Conservation (phyloP, 768 basidiomycete genomes). For the Udeniomyces megalosporus region DNA sequence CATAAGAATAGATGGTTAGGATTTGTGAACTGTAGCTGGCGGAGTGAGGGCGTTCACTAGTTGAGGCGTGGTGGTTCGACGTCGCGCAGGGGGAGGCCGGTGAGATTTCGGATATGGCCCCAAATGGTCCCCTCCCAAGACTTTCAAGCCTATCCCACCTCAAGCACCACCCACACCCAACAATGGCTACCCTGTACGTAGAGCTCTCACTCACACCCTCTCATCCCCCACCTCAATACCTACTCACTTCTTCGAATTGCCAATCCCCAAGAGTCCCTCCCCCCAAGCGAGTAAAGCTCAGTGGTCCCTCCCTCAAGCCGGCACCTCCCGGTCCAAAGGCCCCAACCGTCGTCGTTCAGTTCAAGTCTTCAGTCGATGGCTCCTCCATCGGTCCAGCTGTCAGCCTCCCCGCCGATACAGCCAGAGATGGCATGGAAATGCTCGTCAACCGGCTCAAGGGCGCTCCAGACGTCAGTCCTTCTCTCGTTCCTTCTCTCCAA, state of each 20-base stretch:
- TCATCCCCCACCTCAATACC: no score
- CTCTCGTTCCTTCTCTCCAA: conserved; percentile 4
- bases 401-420: conserved; percentile 72
- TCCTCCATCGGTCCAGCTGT: conserved; percentile 67
- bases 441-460: conserved; percentile 69
- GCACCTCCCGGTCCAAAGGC: conserved; percentile 37
- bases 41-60: no score
- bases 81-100: no score
- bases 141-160: background rate
- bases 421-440: conserved; percentile 63
- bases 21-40: no score
- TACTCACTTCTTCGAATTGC: background rate
- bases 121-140: no score
- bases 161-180: background rate
- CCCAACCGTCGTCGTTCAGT: conserved; percentile 58
- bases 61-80: no score
- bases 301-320: conserved; percentile 26
- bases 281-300: conserved; percentile 19
- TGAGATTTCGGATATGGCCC: no score
- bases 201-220: background rate
- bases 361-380: conserved; percentile 77
- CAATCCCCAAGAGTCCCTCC: conserved; percentile 6
- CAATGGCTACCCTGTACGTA: conserved; percentile 5
- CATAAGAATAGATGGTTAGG: no score
- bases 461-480: conserved; percentile 38